Evolutionary conservation across 169 alveolate genomes (phyloP).

Genomic region (Plasmodium fragile): DNA sequence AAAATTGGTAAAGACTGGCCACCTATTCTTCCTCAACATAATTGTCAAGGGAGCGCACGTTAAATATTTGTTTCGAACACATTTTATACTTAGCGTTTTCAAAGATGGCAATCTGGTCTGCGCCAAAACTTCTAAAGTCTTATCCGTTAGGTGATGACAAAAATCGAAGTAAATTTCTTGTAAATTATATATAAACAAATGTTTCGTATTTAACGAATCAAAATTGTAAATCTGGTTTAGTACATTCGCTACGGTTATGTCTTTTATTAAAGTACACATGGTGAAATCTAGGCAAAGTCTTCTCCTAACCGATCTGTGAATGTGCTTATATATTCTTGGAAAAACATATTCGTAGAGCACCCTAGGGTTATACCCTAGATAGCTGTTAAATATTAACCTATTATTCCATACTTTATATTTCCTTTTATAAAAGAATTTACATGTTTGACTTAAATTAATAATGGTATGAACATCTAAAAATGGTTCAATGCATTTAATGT

Average conservation of each 20-base stretch:
- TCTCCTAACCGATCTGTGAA: slow-evolving; percentile 77
- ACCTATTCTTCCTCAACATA: slow-evolving; percentile 80
- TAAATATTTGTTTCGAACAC: slow-evolving; percentile 88
- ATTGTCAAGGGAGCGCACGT: slow-evolving; percentile 86
- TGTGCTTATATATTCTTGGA: slow-evolving; percentile 77
- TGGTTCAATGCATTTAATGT: slow-evolving; percentile 79
- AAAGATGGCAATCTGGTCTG: slow-evolving; percentile 88
- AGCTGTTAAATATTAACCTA: slow-evolving; percentile 83
- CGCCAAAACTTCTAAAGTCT: slow-evolving; percentile 89
- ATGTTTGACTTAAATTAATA: slow-evolving; percentile 84
- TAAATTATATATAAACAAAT: slow-evolving; percentile 81
- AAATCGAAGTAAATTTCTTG: slow-evolving; percentile 86
- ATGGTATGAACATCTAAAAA: slow-evolving; percentile 84
- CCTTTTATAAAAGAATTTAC: slow-evolving; percentile 78
- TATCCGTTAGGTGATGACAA: slow-evolving; percentile 89
- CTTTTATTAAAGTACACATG: slow-evolving; percentile 86
- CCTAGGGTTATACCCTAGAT: slow-evolving; percentile 82
- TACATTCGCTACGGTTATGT: slow-evolving; percentile 86
- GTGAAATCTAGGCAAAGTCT: slow-evolving; percentile 85
- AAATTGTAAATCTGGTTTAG: slow-evolving; percentile 81
- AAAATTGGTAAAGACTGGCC: slow-evolving; percentile 89
- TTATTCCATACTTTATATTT: slow-evolving; percentile 78
- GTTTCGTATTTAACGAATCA: slow-evolving; percentile 77
- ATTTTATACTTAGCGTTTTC: slow-evolving; percentile 85
- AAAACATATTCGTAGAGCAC: slow-evolving; percentile 76